These are phyloP conservation scores for Leishmania major DNA, from an alignment of 208 protist genomes.

Conservation along the genomic window DNA sequence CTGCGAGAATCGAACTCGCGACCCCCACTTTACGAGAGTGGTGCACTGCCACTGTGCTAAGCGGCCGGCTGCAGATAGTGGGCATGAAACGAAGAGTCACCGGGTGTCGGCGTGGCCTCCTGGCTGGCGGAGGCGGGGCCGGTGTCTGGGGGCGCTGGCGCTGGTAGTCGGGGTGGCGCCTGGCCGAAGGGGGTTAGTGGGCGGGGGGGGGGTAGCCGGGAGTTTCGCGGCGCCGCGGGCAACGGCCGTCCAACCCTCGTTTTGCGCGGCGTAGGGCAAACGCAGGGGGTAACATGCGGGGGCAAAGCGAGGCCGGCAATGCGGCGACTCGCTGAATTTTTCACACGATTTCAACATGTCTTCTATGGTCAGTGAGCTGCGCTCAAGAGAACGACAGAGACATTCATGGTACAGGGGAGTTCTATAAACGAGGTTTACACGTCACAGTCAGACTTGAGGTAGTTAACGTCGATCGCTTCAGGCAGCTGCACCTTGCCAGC, in stretches of 20 bases:
- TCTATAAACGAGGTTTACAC: constrained; percentile 7
- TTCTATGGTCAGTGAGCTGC: constrained; percentile 6
- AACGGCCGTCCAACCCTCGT: not conserved
- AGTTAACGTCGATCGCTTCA: constrained; percentile 80
- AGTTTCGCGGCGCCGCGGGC: too few relatives aligned
- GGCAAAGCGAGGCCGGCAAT: not conserved
- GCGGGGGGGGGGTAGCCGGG: not conserved
- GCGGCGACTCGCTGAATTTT: not conserved
- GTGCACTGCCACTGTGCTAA: constrained; percentile 97
- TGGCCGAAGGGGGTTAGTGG: too few relatives aligned
- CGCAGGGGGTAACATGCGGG: not conserved
- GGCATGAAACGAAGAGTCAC: not conserved
- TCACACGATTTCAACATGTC: not conserved
- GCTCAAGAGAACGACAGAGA: not conserved
- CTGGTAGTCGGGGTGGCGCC: not conserved
- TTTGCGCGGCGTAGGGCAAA: not conserved
- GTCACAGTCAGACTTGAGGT: constrained; percentile 56
- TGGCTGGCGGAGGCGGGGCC: rapidly evolving
- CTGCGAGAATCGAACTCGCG: constrained; percentile 96
- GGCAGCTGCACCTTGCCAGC: constrained; percentile 64
- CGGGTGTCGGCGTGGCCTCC: too few relatives aligned
- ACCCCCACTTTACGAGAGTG: constrained; percentile 96
- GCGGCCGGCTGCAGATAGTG: constrained; percentile 45
- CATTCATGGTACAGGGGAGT: not conserved
- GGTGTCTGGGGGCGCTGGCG: too few relatives aligned